Base-by-base conservation (phyloP, 208 protist genomes). In the Trypanosoma caninum region DNA sequence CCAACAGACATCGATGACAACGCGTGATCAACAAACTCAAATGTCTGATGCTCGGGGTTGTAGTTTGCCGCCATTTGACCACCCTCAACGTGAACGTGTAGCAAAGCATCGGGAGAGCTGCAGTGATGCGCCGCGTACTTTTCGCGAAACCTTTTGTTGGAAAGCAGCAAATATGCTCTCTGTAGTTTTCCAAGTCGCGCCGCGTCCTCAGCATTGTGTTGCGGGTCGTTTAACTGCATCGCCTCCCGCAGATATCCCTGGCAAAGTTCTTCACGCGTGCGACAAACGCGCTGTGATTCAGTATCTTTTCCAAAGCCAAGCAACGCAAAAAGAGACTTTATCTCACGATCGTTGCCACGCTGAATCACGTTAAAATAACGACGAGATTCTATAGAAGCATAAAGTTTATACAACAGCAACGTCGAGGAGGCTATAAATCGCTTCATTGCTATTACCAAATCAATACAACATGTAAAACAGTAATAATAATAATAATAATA, bases 1-100 rank as follows among this genome's bases (percentile, higher is more conserved):
- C 47, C 54, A 2, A 63, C 54, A 2, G 47, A 57, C 11, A 34
- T 50, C 0, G 45, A 54, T 33, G 13, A 10, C 31, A 46, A 52
- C n/a, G 82, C 60, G 59, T 91, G 84, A 47, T 95, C 76, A 2
- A 87, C 52, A 56, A 83, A 95, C 9, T 61, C 59, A 59, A 95
- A 86, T 1, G 57, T 55, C 47, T 77, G 89, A 50, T 90, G 84
- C 67, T 91, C 81, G 0, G 85, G 85, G 53, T 95, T 93, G 51
- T 78, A 88, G 70, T 89, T 90, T 13, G 85, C 89, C 3, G 72
- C 72, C 10, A 85, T 77, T 33, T 87, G 65, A 4, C 83, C 88
- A 10, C 85, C 85, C 28, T 93, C 83, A 40, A 78, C 70, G 33
- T 84, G 66, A 23, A 95, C 74, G 59, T 93, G 80, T 28, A 95